Base-by-base conservation (phyloP, 306 rosid genomes). In the Quercus glauca region DNA sequence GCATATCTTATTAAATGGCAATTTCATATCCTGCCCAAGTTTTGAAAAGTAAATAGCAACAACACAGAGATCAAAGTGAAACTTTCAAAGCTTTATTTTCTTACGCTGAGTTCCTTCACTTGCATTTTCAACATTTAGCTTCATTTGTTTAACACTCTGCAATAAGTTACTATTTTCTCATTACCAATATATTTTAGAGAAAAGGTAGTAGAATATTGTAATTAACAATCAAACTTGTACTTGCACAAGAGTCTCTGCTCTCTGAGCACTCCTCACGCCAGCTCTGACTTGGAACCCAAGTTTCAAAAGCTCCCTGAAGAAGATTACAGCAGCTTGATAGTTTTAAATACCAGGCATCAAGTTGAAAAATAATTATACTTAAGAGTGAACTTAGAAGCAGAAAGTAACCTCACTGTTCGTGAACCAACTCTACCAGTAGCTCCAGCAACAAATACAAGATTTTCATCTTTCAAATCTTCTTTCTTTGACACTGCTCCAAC, bases 381-480 rank as follows among this genome's bases (percentile, higher is more conserved):
- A 10, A 83, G 65, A 20, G 25, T 55, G 74, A 69, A 79, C 55
- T 23, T 65, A 55, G 26, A 28, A 23, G 55, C 78, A 63, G 28
- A 81, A 73, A 81, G 55, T 72, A 76, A 92, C 99, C 99, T 95
- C 76, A 95, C 99, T 28, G 97, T 88, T 84, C 98, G 82, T 75
- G 97, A 95, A 75, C 99, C 99, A 84, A 95, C 99, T 88, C 19
- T 91, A 57, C 99, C 99, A 55, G 97, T 92, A 69, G 99, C 97
- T 63, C 99, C 99, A n/a, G 99, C 99, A 76, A 95, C 97, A 84
- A 95, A 95, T n/a, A 87, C 98, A 20, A 92, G 74, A 81, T 92
- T 86, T 18, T 87, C 93, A 82, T 95, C 92, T 81, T 87, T 89
- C 52, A 82, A 69, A 70, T 80, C 86, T 51, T 69, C 87, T 77